phyloP scores from a whole-genome alignment of 2,329 filamentous ascomycete genomes.

The Cytospora paraplurivora region DNA sequence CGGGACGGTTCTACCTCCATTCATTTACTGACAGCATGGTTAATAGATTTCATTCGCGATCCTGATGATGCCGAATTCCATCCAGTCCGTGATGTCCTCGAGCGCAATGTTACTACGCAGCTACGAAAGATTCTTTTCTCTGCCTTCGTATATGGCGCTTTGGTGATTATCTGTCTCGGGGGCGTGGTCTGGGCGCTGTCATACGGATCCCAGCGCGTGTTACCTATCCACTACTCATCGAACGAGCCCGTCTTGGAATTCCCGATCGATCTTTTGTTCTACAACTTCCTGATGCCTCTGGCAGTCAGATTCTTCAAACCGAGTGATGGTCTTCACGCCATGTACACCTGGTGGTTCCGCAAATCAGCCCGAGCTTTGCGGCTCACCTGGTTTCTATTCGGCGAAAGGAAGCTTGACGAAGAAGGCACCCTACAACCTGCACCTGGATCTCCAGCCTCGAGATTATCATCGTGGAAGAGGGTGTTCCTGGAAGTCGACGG shows the following conservation, averaged over 20 bases:
- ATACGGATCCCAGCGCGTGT: constrained; percentile 66
- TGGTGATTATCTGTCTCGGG: constrained; percentile 90
- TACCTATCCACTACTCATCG: constrained; percentile 92
- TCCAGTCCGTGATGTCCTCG: constrained; percentile 92
- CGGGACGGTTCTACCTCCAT: not conserved
- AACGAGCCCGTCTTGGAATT: constrained; percentile 93
- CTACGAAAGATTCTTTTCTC: constrained; percentile 96
- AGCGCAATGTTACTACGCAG: constrained; percentile 89
- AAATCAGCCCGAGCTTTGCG: constrained; percentile 78
- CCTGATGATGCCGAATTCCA: constrained; percentile 98
- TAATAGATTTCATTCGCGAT: constrained; percentile 87
- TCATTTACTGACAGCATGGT: constrained; percentile 36
- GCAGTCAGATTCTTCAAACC: constrained; percentile 83
- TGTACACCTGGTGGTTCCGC: constrained; percentile 97
- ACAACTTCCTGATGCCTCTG: constrained; percentile 93
- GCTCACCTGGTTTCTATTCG: constrained; percentile 91
- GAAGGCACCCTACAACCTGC: constrained; percentile 66
- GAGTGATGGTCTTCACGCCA: constrained; percentile 76
- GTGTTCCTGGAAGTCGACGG: constrained; percentile 51
- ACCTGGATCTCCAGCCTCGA: constrained; percentile 37
- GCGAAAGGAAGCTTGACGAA: constrained; percentile 77
- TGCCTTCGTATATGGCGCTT: constrained; percentile 88
- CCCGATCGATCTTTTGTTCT: constrained; percentile 89
- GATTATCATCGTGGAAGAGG: constrained; percentile 44
- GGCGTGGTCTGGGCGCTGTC: constrained; percentile 94